A percentile compares a stretch with the other conserved stretches of the same genome.
Evolutionary conservation across 257 asterid species (phyloP).

Genomic region (Rehmannia glutinosa): DNA sequence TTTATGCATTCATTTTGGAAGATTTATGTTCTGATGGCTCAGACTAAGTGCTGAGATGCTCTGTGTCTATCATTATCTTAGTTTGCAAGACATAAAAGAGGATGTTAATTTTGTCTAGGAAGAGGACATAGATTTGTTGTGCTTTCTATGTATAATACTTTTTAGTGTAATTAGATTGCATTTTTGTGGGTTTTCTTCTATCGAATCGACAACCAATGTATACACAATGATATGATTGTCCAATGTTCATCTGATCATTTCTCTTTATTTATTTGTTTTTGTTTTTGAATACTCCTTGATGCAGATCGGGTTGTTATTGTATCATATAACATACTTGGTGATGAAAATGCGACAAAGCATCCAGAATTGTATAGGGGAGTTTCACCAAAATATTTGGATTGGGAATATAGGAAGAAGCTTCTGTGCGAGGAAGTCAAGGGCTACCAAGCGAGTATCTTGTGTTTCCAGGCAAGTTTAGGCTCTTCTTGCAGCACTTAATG

Average conservation of each 20-base stretch:
- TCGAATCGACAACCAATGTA: not conserved
- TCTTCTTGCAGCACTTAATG: conserved; percentile 7
- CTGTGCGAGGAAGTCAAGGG: conserved; percentile 51
- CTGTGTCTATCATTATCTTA: not conserved
- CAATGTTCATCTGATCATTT: not conserved
- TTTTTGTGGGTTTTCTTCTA: not conserved
- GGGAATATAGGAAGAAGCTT: conserved; percentile 66
- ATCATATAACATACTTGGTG: conserved; percentile 82
- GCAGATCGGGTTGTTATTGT: conserved; percentile 64
- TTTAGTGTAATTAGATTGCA: not conserved
- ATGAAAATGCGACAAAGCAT: conserved; percentile 61
- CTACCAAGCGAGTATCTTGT: conserved; percentile 60
- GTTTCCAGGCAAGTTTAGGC: conserved; percentile 63
- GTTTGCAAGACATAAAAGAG: not conserved
- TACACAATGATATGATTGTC: not conserved
- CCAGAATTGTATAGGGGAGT: conserved; percentile 53
- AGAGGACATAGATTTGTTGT: not conserved
- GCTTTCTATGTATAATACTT: not conserved
- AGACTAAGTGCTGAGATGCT: not conserved
- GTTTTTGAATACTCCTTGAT: not conserved
- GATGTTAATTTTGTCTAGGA: not conserved
- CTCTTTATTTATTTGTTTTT: not conserved
- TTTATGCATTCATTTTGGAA: not conserved
- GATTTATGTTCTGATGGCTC: not conserved
- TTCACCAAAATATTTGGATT: conserved; percentile 46